phyloP scores from a whole-genome alignment of 2,329 filamentous ascomycete genomes.

The Penicillium sp. region DNA sequence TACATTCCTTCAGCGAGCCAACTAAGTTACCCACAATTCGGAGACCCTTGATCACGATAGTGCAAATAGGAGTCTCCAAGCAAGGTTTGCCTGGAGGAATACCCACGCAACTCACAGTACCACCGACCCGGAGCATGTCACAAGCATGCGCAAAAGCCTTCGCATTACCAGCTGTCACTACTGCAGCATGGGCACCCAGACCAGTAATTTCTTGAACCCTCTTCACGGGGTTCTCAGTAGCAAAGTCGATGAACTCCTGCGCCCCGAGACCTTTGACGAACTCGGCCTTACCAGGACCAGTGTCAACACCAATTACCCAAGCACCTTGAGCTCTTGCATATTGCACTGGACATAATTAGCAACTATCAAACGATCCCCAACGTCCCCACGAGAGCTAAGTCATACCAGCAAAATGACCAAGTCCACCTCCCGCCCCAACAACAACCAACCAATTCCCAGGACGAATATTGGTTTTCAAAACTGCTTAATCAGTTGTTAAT shows the following conservation, averaged over 20 bases:
- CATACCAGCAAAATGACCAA: constrained; percentile 48
- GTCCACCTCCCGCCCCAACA: constrained; percentile 48
- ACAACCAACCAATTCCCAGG: constrained; percentile 46
- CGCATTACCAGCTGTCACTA: constrained; percentile 45
- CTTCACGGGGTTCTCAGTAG: constrained; percentile 33
- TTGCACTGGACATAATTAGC: constrained; percentile 34
- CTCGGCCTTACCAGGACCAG: constrained; percentile 38
- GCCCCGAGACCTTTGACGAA: constrained; percentile 44
- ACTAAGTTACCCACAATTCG: constrained; percentile 47
- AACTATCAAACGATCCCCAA: too few species aligned
- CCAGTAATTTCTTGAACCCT: constrained; percentile 40
- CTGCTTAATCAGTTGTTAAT: constrained; percentile 32
- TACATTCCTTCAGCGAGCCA: constrained; percentile 47
- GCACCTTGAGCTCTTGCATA: constrained; percentile 46
- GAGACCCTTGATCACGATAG: constrained; percentile 49
- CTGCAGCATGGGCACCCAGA: constrained; percentile 43
- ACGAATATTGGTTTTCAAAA: constrained; percentile 43
- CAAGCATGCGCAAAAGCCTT: constrained; percentile 45
- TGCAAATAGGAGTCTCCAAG: constrained; percentile 44
- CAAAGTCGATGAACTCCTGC: constrained; percentile 45
- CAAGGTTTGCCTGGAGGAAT: constrained; percentile 43
- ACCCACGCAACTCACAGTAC: constrained; percentile 46
- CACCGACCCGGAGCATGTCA: constrained; percentile 47
- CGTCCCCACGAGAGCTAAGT: neutral
- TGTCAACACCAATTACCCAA: constrained; percentile 45